phyloP scores from a whole-genome alignment of 139 green algal species.

The Tetradesmus lagerheimii region DNA sequence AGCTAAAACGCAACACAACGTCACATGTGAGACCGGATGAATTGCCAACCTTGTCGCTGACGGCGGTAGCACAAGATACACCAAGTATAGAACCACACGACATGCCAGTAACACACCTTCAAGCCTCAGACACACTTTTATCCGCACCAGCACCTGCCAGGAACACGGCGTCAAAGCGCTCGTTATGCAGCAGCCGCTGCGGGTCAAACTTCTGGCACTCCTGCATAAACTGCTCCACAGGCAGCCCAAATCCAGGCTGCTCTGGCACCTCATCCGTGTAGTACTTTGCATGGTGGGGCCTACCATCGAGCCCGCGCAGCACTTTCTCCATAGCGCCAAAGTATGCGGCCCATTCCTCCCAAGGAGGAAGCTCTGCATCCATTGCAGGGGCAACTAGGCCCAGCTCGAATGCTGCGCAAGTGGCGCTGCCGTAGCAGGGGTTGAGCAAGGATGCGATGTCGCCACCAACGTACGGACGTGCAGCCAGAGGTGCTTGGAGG shows the following conservation, averaged over 20 bases:
- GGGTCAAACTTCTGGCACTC: not conserved
- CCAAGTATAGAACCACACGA: too few species aligned
- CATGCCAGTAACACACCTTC: not conserved
- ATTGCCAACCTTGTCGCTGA: too few species aligned
- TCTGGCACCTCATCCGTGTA: not conserved
- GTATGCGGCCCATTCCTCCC: not conserved
- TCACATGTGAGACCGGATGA: too few species aligned
- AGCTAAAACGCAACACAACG: too few species aligned
- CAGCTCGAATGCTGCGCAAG: conserved; percentile 3
- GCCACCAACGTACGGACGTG: not conserved
- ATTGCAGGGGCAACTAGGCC: not conserved
- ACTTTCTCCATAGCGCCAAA: conserved; percentile 18
- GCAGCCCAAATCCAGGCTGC: not conserved
- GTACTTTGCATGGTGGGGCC: conserved; percentile 23
- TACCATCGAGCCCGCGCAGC: not conserved
- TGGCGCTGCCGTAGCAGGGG: not conserved
- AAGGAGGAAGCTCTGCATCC: not conserved
- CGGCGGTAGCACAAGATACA: too few species aligned
- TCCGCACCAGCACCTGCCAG: not conserved
- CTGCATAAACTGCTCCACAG: not conserved
- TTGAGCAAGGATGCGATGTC: conserved; percentile 16
- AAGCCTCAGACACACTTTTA: not conserved
- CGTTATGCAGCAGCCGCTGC: not conserved
- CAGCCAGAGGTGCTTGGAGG: conserved; percentile 12
- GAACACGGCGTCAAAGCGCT: conserved; percentile 4